Base-by-base conservation (phyloP, 352 stramenopile species). In the Pythium scleroteichum region DNA sequence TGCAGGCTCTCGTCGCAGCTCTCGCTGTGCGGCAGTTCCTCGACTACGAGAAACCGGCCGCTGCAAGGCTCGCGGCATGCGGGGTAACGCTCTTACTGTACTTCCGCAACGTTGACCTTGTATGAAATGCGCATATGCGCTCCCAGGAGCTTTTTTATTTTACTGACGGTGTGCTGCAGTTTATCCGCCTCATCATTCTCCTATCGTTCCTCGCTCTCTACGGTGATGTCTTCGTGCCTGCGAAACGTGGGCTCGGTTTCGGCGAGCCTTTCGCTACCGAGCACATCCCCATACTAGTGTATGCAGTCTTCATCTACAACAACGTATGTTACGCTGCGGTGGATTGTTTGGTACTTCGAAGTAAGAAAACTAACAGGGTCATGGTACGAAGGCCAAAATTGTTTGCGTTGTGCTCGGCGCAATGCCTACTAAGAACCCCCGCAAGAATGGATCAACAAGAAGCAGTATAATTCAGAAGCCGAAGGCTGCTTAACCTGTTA, bases 51-150 rank as follows among this genome's bases (percentile, higher is more conserved):
- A 90, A 90, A 44, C 69, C 79, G 0, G 65, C 69, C 16, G 73
- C 76, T 9, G 69, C 81, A 20, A 78, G 82, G 3, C 52, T 85
- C 12, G 69, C 55, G 0, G 78, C 68, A 32, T 58, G 67, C 10
- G 56, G 45, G 0, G 75, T 23, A 1, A 59, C 56, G 4, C 49
- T 72, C 24, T 51, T 90, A 41, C 42, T 88, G 17, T 88, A 92
- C 62, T 90, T 92, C 39, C 82, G 82, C 59, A 90, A 69, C 48
- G 78, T 72, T 27, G 65, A 58, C 14, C 53, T 92, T 64, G 82
- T 89, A 56, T 12, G 68, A 35, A 19, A 17, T 46, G 16, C 41
- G 17, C n/a, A n/a, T n/a, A 17, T 49, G 14, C n/a, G 38, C 24
- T 45, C n/a, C n/a, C n/a, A n/a, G n/a, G n/a, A n/a, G n/a, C n/a